phyloP scores from a whole-genome alignment of 495 filamentous ascomycete species.

The Neurospora hispaniola region DNA sequence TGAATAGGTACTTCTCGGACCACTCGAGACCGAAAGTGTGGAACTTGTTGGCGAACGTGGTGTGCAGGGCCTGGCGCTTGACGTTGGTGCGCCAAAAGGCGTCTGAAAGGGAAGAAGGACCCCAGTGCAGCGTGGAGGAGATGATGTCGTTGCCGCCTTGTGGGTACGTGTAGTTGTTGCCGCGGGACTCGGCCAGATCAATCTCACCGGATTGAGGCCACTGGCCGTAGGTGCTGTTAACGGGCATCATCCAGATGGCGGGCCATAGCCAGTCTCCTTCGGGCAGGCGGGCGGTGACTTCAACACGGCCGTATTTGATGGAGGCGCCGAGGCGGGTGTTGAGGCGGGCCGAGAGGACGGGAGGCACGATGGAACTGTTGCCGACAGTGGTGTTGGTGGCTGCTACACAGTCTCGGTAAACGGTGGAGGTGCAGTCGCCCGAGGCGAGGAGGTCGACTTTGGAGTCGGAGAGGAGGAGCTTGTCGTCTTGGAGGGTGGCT shows the following conservation, averaged over 20 bases:
- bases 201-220: constrained; percentile 85
- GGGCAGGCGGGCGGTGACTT: constrained; percentile 66
- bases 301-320: constrained; percentile 74
- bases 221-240: constrained; percentile 55
- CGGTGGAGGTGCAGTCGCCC: constrained; percentile 52
- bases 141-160: constrained; percentile 76
- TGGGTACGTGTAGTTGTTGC: constrained; percentile 63
- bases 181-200: constrained; percentile 68
- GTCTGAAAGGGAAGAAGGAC: constrained; percentile 49
- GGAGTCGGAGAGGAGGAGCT: constrained; percentile 49
- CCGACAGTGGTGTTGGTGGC: constrained; percentile 53
- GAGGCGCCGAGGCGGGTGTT: constrained; percentile 55
- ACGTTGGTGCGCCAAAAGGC: constrained; percentile 70
- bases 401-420: constrained; percentile 44
- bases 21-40: constrained; percentile 77
- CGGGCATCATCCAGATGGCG: constrained; percentile 86
- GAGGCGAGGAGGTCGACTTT: constrained; percentile 54
- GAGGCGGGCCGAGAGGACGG: constrained; percentile 68
- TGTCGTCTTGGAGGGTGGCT: constrained; percentile 62
- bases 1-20: constrained; percentile 81
- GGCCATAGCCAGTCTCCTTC: constrained; percentile 83
- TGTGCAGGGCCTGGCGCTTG: constrained; percentile 66
- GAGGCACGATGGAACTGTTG: constrained; percentile 64
- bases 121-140: constrained; percentile 76
- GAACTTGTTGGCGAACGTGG: constrained; percentile 53